Conservation (phyloP, 495 filamentous ascomycete species). For the Aspergillus panamensis region DNA sequence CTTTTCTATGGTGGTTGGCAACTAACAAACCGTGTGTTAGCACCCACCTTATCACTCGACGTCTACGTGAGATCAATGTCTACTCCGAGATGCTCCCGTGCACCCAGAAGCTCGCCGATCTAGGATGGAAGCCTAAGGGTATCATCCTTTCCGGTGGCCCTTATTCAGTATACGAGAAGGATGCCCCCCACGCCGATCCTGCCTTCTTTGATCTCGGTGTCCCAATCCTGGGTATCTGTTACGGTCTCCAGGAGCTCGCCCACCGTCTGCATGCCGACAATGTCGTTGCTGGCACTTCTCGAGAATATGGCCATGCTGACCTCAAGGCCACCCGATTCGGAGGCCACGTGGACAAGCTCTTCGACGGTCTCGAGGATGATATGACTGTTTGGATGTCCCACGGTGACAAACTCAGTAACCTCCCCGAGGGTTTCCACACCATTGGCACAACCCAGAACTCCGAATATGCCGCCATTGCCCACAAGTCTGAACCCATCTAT, state of each 20-base stretch:
- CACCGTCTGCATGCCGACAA: conserved; percentile 65
- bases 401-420: conserved; percentile 70
- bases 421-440: conserved; percentile 67
- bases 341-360: conserved; percentile 66
- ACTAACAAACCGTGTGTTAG: conserved; percentile 8
- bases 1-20: conserved; percentile 5
- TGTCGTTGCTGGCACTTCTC: conserved; percentile 66
- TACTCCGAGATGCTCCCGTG: conserved; percentile 93
- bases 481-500: conserved; percentile 59
- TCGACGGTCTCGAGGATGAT: conserved; percentile 62
- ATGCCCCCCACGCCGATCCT: conserved; percentile 73
- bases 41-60: conserved; percentile 61
- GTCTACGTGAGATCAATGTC: conserved; percentile 76
- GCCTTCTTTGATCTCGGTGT: conserved; percentile 74
- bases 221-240: conserved; percentile 76
- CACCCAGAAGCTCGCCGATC: conserved; percentile 76
- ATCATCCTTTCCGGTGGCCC: conserved; percentile 70
- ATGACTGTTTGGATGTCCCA: conserved; percentile 84
- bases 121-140: conserved; percentile 78
- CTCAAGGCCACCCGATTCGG: conserved; percentile 50
- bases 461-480: conserved; percentile 77
- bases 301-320: conserved; percentile 69
- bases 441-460: conserved; percentile 75
- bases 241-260: conserved; percentile 79
- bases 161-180: conserved; percentile 69